Base-by-base conservation (phyloP, 2,329 filamentous ascomycete species). In the Diplodia seriata region DNA sequence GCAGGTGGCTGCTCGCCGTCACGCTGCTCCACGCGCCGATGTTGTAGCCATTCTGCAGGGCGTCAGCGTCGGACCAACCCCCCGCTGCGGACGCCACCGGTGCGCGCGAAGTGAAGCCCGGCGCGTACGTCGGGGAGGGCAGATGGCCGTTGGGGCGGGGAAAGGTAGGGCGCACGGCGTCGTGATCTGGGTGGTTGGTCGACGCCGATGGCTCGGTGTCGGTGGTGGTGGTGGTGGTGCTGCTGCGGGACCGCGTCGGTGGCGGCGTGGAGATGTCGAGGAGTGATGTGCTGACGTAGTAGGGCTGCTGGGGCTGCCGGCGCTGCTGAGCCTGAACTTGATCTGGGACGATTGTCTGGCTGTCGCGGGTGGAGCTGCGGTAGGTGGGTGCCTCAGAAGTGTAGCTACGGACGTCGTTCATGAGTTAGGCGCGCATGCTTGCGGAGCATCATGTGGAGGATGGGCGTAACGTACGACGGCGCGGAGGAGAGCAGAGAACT, bases 401-500 rank as follows among this genome's bases (percentile, higher is more conserved):
- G 70, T 86, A 71, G 8, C 54, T 56, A 23, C 14, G 33, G 54
- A 20, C 18, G n/a, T 47, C 43, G n/a, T 20, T 47, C 43, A 20
- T 9, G 18, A 47, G 11, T 56, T 23, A 26, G 50, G 18, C 31
- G 33, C 20, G 20, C 40, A 3, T 38, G 26, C 18, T 38, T 5
- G 33, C 23, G 31, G 20, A 33, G 8, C 3, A 15, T 6, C 18
- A 23, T 5, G 33, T 38, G 31, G 20, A 33, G 8, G 9, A 15
- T 12, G 18, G 31, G 51, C 15, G 11, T 18, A 7, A 56, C 54
- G 76, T 91, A 91, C 11, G 89, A 91, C 50, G 89, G 89, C n/a
- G 89, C 88, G 8, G 85, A 85, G 20, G 89, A 91, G 72, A 83
- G 87, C 70, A 91, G 85, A 11, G 89, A 91, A 7, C 86, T 84